Conservation (phyloP, 129 eudicot genomes). For the Apium graveolens region DNA sequence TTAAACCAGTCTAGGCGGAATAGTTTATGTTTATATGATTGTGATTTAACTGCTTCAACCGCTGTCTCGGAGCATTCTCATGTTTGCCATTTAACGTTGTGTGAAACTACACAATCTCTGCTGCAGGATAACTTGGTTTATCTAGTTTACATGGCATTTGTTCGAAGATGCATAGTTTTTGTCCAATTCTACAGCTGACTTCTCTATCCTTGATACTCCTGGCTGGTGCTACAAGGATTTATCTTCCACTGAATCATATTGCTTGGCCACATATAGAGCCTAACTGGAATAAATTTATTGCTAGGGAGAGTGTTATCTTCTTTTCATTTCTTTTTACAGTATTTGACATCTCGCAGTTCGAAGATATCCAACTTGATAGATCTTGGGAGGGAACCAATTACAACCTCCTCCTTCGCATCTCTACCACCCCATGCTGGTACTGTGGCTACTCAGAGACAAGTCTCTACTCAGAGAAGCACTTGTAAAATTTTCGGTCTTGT, state of each 20-base stretch:
- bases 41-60: not conserved
- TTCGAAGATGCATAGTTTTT: not conserved
- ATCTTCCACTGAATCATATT: no score
- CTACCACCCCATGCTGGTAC: not conserved
- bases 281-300: no score
- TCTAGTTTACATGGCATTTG: not conserved
- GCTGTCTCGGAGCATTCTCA: not conserved
- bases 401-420: not conserved
- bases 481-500: not conserved
- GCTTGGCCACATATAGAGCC: no score
- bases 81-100: not conserved
- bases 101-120: not conserved
- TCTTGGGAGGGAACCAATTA: not conserved
- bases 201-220: no score
- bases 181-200: no score
- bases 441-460: not conserved
- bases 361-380: no score
- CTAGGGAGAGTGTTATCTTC: not conserved
- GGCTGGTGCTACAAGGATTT: no score
- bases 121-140: not conserved
- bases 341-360: no score
- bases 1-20: not conserved
- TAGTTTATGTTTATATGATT: not conserved
- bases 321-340: no score
- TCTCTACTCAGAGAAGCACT: no score